These are phyloP conservation scores for Macrocybe gigantea DNA, from an alignment of 768 basidiomycete species.

Conservation along the genomic window DNA sequence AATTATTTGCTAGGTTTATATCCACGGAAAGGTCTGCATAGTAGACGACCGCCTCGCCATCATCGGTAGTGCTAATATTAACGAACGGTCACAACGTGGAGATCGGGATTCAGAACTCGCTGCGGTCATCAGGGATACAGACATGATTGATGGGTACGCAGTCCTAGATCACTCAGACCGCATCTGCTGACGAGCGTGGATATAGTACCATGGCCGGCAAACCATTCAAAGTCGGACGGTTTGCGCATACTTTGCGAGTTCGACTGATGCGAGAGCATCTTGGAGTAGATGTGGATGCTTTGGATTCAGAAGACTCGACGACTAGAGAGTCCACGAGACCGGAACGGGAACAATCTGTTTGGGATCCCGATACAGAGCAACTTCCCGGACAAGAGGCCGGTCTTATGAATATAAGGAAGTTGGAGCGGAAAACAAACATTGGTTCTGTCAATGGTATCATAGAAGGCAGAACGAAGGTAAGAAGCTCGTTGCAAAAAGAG, in stretches of 20 bases:
- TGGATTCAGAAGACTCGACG: constrained; percentile 73
- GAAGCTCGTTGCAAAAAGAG: too few species aligned
- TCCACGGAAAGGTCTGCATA: constrained; percentile 83
- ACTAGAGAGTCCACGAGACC: constrained; percentile 42
- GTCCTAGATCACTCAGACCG: not conserved
- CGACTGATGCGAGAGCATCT: constrained; percentile 96
- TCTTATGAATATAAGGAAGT: constrained; percentile 35
- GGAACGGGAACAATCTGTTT: constrained; percentile 48
- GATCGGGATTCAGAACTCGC: constrained; percentile 97
- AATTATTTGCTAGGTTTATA: constrained; percentile 59
- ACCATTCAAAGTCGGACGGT: constrained; percentile 94
- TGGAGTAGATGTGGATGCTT: constrained; percentile 88
- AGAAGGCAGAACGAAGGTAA: too few species aligned
- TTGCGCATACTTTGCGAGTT: constrained; percentile 90
- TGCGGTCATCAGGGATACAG: constrained; percentile 90
- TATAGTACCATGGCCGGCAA: constrained; percentile 86
- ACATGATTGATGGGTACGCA: constrained; percentile 86
- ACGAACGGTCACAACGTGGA: constrained; percentile 92
- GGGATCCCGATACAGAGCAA: constrained; percentile 77
- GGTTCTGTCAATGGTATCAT: too few species aligned
- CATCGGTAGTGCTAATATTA: constrained; percentile 96
- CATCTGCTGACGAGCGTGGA: not conserved
- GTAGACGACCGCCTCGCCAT: constrained; percentile 94
- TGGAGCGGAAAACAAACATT: constrained; percentile 13
- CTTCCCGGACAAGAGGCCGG: constrained; percentile 35